Evolutionary conservation across 176 grass and related monocot species (phyloP), one percentile per base, ranked within the genome.

Genomic region (Raddia distichophylla): DNA sequence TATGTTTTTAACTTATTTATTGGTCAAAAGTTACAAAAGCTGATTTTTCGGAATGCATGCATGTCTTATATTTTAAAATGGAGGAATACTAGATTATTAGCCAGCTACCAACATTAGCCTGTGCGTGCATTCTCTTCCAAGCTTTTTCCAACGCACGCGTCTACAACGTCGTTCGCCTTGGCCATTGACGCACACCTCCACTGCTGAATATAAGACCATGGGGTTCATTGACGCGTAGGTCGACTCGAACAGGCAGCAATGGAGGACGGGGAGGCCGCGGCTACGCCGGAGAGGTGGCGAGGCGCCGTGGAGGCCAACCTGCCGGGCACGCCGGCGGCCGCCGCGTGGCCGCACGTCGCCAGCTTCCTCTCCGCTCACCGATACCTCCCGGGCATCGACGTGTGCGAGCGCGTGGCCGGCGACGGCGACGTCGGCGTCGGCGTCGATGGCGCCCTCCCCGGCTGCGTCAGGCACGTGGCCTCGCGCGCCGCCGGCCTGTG

Each of bases 281-380:
- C 60, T 6, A n/a, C 87, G 50, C 14, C 18, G 2, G 82, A 81
- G 69, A 77, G 76, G 65, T 94, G 91, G 91, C 61, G 79, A 27
- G 88, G 88, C 55, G 75, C 82, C 74, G 82, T 81, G 50, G 64
- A 80, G 22, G 53, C 73, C 17, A 13, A 68, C 18, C 82, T 91
- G 69, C 82, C 82, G n/a, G 60, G 44, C 37, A 72, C 69, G 19
- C 69, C 40, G 50, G 78, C 85, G 17, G 62, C 60, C 45, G 74
- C 76, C 34, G 79, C 75, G 76, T 94, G 91, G 91, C 48, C 78
- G 43, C 88, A 88, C 44, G 68, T 91, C 60, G 85, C 91, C 70
- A 71, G 73, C 63, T 94, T 91, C 85, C 86, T 56, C 78, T 64
- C 58, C 78, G 34, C 85, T 56, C 85, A 91, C 76, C 62, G 49